These are phyloP conservation scores for Fraxinus dipetala DNA, from an alignment of 305 asterid genomes.

Conservation along the genomic window DNA sequence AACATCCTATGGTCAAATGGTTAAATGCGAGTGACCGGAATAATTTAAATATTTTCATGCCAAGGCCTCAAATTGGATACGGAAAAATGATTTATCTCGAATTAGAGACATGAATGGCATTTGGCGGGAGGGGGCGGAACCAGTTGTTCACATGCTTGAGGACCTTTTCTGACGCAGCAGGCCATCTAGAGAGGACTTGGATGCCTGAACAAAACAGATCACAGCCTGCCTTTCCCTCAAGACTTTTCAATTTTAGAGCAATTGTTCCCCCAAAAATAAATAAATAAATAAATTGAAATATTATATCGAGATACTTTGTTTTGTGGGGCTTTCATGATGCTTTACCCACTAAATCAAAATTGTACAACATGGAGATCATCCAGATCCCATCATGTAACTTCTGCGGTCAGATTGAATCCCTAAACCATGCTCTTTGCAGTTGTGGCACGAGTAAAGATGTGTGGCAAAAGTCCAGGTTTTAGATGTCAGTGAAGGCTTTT, in stretches of 20 bases:
- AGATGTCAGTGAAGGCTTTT: not conserved
- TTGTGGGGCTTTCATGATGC: not conserved
- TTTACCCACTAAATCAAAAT: not conserved
- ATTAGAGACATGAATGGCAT: not conserved
- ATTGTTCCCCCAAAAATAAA: not conserved
- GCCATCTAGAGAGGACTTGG: not conserved
- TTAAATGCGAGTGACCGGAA: not conserved
- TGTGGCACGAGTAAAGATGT: not conserved
- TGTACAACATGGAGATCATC: not conserved
- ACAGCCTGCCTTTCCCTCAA: not conserved
- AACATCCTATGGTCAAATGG: not conserved
- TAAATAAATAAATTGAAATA: not conserved
- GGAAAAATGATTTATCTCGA: not conserved
- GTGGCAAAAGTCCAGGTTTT: not conserved
- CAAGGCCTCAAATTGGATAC: not conserved
- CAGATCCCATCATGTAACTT: not conserved
- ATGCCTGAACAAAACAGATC: not conserved
- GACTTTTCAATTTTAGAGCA: not conserved
- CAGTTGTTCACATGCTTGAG: not conserved
- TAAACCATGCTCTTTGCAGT: not conserved
- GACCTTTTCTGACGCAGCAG: not conserved
- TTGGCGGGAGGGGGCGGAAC: not conserved
- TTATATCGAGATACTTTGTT: not conserved
- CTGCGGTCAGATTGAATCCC: not conserved
- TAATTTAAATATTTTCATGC: not conserved